Conservation (phyloP, 2,329 filamentous ascomycete genomes). For the Penicillium sp. region DNA sequence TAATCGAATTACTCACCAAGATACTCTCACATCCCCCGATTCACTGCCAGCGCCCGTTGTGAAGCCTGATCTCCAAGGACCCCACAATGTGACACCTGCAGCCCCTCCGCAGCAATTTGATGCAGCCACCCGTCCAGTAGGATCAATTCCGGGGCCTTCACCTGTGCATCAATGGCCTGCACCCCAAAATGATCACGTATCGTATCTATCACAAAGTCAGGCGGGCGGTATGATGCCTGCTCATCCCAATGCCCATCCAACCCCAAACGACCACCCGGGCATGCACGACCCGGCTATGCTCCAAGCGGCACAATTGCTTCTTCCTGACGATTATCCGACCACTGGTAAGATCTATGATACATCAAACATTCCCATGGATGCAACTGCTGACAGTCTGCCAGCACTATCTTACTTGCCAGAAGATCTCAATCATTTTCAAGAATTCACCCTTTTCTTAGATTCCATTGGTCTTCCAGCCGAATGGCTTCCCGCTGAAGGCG, state of each 20-base stretch:
- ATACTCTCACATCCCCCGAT: constrained; percentile 30
- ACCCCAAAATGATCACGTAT: constrained; percentile 17
- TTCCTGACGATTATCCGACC: constrained; percentile 31
- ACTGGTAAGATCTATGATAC: constrained; percentile 13
- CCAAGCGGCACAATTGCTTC: constrained; percentile 35
- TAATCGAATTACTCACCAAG: constrained; percentile 34
- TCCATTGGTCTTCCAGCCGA: constrained; percentile 36
- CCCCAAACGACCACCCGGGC: constrained; percentile 20
- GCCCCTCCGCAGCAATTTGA: constrained; percentile 22
- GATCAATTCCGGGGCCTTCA: constrained; percentile 23
- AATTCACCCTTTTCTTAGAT: constrained; percentile 38
- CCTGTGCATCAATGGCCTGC: constrained; percentile 30
- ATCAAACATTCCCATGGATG: not conserved
- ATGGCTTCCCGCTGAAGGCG: constrained; percentile 31
- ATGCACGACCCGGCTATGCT: constrained; percentile 41
- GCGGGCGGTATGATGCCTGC: constrained; percentile 20
- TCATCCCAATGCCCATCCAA: constrained; percentile 9
- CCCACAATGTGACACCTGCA: constrained; percentile 17
- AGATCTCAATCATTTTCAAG: constrained; percentile 36
- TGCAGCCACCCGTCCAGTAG: constrained; percentile 22
- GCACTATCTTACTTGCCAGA: constrained; percentile 33
- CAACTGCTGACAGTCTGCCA: constrained; percentile 14
- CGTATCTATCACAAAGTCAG: constrained; percentile 28
- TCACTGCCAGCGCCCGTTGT: constrained; percentile 26
- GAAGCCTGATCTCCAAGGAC: constrained; percentile 17